These are phyloP conservation scores for Cenchrus fungigraminus DNA, from an alignment of 176 grass and related monocot species.

Conservation along the genomic window DNA sequence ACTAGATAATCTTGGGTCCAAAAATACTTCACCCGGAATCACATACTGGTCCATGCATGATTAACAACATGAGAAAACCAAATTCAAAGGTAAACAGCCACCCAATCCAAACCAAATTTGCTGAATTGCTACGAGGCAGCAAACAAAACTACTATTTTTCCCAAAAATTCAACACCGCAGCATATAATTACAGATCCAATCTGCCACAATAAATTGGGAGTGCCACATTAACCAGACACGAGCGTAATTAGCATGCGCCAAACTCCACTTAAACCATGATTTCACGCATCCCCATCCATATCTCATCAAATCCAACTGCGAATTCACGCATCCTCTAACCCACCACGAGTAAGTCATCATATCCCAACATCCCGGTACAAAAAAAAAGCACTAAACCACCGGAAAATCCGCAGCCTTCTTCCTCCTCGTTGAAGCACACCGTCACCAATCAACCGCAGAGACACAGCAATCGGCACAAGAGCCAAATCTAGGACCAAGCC, in stretches of 20 bases:
- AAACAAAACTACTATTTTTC: background rate
- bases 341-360: background rate
- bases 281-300: background rate
- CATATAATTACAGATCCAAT: constrained; percentile 26
- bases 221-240: background rate
- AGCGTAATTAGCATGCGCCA: background rate
- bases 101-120: background rate
- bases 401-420: background rate
- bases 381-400: background rate
- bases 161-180: background rate
- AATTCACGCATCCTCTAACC: constrained; percentile 17
- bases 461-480: constrained; percentile 6
- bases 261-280: background rate
- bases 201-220: background rate
- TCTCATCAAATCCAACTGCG: background rate
- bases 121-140: background rate
- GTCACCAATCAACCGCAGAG: background rate
- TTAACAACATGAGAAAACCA: background rate
- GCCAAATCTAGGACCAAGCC: background rate
- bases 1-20: background rate
- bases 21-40: background rate
- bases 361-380: background rate
- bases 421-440: background rate
- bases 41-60: background rate
- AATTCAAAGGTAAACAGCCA: background rate